These are phyloP conservation scores for Malassezia dermatis DNA, from an alignment of 1,284 basidiomycete genomes.

Conservation along the genomic window DNA sequence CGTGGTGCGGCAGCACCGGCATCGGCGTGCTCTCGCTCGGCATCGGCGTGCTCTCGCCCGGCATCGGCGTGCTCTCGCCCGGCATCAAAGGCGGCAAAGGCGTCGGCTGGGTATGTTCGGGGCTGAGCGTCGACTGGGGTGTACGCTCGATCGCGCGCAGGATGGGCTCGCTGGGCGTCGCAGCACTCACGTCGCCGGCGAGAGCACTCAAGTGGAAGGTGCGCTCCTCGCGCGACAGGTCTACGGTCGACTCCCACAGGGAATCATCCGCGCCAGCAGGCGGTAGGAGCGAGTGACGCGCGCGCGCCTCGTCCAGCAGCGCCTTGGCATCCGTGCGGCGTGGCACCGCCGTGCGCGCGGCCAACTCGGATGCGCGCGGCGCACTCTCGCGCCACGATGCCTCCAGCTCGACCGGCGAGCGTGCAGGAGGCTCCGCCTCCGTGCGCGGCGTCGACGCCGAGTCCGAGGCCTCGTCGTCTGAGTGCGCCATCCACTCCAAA, in stretches of 20 bases:
- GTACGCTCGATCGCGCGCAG: constrained; percentile 1
- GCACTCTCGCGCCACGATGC: constrained; percentile 3
- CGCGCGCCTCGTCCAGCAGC: not conserved
- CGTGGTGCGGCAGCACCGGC: not conserved
- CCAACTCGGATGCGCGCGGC: constrained; percentile 20
- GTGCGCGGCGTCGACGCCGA: not conserved
- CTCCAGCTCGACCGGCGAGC: not conserved
- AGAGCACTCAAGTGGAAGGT: constrained; percentile 29
- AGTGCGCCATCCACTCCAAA: constrained; percentile 41
- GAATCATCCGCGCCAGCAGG: constrained; percentile 8
- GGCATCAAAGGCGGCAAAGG: not conserved
- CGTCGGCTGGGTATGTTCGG: not conserved
- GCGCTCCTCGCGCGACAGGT: constrained; percentile 25
- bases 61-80: not conserved
- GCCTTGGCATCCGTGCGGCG: not conserved
- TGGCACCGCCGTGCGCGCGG: constrained; percentile 13
- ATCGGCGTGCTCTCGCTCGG: not conserved
- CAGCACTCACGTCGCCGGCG: constrained; percentile 23
- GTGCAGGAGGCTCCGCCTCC: not conserved
- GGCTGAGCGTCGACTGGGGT: not conserved
- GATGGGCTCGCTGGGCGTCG: not conserved
- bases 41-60: not conserved
- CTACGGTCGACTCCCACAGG: constrained; percentile 17
- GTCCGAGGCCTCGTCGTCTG: constrained; percentile 50
- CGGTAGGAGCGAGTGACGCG: constrained; percentile 10